Percentiles rank a stretch among this genome's conserved stretches.
These are phyloP conservation scores for Cryomyces minteri DNA, from an alignment of 495 filamentous ascomycete genomes.

Conservation along the genomic window DNA sequence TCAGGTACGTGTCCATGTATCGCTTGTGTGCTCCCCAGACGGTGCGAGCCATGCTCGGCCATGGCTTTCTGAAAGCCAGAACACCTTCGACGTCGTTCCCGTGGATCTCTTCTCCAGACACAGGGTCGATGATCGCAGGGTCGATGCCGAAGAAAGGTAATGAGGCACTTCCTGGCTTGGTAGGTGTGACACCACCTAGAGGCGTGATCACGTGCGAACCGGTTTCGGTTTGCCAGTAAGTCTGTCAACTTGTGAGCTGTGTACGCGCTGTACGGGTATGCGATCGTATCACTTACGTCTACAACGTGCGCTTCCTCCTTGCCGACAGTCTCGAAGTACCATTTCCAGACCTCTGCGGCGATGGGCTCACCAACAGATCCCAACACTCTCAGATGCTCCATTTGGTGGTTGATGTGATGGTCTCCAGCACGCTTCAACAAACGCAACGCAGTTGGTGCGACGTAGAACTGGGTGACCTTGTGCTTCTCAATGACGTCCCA, in stretches of 20 bases:
- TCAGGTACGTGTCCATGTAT: conserved; percentile 97
- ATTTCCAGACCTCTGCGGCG: conserved; percentile 98
- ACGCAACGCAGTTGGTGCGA: conserved; percentile 85
- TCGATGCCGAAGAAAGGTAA: conserved; percentile 96
- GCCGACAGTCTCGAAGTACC: conserved; percentile 94
- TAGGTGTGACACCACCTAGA: conserved; percentile 56
- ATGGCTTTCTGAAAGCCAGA: conserved; percentile 91
- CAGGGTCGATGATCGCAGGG: conserved; percentile 92
- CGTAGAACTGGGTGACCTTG: conserved; percentile 94
- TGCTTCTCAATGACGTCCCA: conserved; percentile 97
- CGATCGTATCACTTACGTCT: conserved; percentile 46
- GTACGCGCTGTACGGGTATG: conserved; percentile 4
- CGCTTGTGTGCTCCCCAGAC: conserved; percentile 97
- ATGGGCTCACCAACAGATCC: conserved; percentile 98
- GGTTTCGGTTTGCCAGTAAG: conserved; percentile 99
- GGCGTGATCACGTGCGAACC: conserved; percentile 83
- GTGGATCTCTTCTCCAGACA: conserved; percentile 81
- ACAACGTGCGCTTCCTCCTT: conserved; percentile 87
- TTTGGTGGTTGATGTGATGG: conserved; percentile 70
- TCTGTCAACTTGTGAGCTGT: conserved; percentile 33
- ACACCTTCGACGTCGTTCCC: conserved; percentile 98
- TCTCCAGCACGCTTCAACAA: conserved; percentile 89
- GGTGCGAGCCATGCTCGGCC: conserved; percentile 97
- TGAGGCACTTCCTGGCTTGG: conserved; percentile 60
- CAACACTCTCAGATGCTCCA: conserved; percentile 76